Evolutionary conservation across 257 asterid species (phyloP), one percentile per base, ranked within the genome.

Genomic region (Primulina tabacum): DNA sequence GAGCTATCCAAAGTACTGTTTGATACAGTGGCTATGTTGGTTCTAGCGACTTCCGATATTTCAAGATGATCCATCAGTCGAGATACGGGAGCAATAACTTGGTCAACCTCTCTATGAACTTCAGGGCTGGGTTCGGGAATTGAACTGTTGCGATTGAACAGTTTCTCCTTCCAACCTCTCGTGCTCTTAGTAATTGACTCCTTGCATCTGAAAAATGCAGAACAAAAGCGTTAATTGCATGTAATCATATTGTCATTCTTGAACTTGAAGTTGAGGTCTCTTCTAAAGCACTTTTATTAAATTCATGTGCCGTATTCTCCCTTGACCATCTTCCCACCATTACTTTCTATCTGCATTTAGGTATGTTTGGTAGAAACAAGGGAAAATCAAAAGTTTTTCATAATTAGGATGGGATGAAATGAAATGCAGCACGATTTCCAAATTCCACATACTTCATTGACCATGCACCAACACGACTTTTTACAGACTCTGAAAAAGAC

Each of bases 131-230:
- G 69, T 24, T 87, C 87, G 1, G 80, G 78, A 2, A 71, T 55
- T 21, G 85, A 62, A 78, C 66, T 78, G 75, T 81, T 83, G 55
- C 89, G 86, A 30, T 85, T 73, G 71, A 87, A 87, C 74, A 85
- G 82, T 71, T 80, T 87, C 84, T 87, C 93, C 78, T 77, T 87
- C 93, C 90, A 87, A 72, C 93, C 83, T 80, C 88, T 82, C 20
- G 90, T 82, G 82, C 85, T 84, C 86, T 84, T 87, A 24, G 87
- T 77, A 70, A 87, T 81, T 7, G 90, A 85, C 32, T 85, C 90
- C 75, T 83, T 85, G 86, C 81, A 85, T 67, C 90, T 85, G 55
- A 43, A 33, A 50, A 65, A 59, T 6, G 2, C 10, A 53, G 47
- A 47, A 14, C 10, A 4, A 2, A 59, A 43, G 24, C 5, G 37